phyloP scores from a whole-genome alignment of 768 basidiomycete genomes.

The Lenzites betulinus region DNA sequence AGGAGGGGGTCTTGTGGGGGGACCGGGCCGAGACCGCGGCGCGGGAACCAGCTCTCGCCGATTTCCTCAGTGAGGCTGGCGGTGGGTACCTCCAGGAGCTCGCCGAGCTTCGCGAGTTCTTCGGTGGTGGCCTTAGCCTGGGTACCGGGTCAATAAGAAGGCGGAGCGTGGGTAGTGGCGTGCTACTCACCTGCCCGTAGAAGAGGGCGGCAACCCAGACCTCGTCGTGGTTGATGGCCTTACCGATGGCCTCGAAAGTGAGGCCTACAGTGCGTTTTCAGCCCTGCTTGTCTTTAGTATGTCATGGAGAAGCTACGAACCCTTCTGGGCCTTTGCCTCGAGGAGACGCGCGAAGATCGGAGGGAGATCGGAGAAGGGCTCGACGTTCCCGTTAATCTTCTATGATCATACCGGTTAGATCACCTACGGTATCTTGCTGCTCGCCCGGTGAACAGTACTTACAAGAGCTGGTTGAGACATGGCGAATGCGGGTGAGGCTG shows the following conservation, averaged over 20 bases:
- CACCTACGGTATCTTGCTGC: no score
- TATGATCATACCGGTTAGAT: not conserved
- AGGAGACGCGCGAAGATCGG: slow-evolving; percentile 52
- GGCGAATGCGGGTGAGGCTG: not conserved
- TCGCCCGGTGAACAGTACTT: not conserved
- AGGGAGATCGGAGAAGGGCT: slow-evolving; percentile 40
- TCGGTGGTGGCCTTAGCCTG: slow-evolving; percentile 70
- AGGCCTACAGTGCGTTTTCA: slow-evolving; percentile 43
- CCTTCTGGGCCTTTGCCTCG: slow-evolving; percentile 69
- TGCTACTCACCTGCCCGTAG: slow-evolving; percentile 64
- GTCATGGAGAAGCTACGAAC: slow-evolving; percentile 32
- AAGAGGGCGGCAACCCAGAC: slow-evolving; percentile 83
- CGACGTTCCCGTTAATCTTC: slow-evolving; percentile 26
- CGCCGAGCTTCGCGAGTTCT: slow-evolving; percentile 56
- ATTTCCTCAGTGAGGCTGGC: slow-evolving; percentile 44
- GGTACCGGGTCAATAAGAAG: not conserved
- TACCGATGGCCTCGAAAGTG: slow-evolving; percentile 70
- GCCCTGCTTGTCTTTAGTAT: not conserved
- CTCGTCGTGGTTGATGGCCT: slow-evolving; percentile 69
- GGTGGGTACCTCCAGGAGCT: slow-evolving; percentile 51
- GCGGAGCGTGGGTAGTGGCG: not conserved
- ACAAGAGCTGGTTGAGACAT: slow-evolving; percentile 13
- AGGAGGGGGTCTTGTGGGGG: slow-evolving; percentile 80
- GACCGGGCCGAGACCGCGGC: slow-evolving; percentile 66
- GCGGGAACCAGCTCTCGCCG: slow-evolving; percentile 74